phyloP scores from a whole-genome alignment of 805 yeast species.

The Lipomyces spencermartinsiae region DNA sequence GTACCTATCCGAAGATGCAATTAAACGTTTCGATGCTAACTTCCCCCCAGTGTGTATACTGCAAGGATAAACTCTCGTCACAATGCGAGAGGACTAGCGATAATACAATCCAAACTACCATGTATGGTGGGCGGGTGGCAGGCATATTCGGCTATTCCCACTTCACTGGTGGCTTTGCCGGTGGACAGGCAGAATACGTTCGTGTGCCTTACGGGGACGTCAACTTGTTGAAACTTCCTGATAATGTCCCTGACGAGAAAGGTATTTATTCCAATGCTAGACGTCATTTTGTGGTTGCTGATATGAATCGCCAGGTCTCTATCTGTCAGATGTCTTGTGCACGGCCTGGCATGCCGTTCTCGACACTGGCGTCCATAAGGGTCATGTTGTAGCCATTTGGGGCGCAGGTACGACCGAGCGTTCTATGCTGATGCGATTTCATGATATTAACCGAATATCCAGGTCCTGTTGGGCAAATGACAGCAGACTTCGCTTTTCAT shows the following conservation, averaged over 20 bases:
- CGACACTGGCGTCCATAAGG: neutral
- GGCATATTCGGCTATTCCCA: constrained; percentile 23
- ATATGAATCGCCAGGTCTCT: neutral
- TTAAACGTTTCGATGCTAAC: no score
- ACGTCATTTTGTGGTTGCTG: no score
- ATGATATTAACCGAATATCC: constrained; percentile 14
- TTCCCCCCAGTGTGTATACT: neutral
- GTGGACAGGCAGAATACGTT: constrained; percentile 66
- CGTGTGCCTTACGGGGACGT: constrained; percentile 60
- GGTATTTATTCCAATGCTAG: neutral
- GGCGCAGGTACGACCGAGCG: neutral
- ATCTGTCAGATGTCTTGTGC: constrained; percentile 20
- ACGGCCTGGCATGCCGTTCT: constrained; percentile 17
- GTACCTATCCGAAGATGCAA: no score
- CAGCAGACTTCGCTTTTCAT: constrained; percentile 9
- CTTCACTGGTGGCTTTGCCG: constrained; percentile 52
- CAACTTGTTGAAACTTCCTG: constrained; percentile 55
- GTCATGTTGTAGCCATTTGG: neutral
- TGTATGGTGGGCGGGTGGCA: constrained; percentile 17
- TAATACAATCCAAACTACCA: neutral
- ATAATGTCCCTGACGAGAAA: constrained; percentile 18
- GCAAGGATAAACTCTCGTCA: neutral
- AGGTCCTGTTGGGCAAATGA: neutral
- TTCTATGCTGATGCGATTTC: neutral
- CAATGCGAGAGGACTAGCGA: neutral